phyloP scores from a whole-genome alignment of 305 asterid species.

The Fraxinus sp. region DNA sequence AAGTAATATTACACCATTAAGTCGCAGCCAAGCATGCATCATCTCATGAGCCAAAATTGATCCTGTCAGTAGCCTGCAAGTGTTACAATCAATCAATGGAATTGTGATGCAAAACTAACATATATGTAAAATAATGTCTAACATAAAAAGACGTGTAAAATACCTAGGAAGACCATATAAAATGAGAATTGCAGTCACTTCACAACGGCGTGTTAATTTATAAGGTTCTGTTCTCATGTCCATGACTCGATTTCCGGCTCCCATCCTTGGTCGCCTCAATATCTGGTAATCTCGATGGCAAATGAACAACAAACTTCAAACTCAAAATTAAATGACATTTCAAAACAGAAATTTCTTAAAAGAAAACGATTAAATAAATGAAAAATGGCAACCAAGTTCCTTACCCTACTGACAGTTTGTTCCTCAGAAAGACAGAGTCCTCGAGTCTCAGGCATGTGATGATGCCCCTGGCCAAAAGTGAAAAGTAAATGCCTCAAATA shows the following conservation, averaged over 20 bases:
- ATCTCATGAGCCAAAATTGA: conserved; percentile 60
- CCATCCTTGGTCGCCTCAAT: conserved; percentile 49
- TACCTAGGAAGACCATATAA: conserved; percentile 63
- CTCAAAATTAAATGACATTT: background rate
- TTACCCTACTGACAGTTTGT: conserved; percentile 55
- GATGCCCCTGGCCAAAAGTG: conserved; percentile 45
- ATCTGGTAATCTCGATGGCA: conserved; percentile 30
- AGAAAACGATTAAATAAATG: background rate
- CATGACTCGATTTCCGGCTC: conserved; percentile 41
- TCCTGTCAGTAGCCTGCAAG: conserved; percentile 49
- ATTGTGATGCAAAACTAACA: background rate
- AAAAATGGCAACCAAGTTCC: conserved; percentile 16
- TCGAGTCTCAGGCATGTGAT: conserved; percentile 61
- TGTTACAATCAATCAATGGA: background rate
- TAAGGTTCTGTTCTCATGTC: conserved; percentile 54
- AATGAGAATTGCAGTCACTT: conserved; percentile 59
- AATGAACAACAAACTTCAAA: conserved; percentile 6
- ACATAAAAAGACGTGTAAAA: background rate
- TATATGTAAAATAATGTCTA: background rate
- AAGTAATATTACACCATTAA: conserved; percentile 32
- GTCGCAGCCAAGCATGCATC: conserved; percentile 65
- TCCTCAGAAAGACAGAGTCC: conserved; percentile 63
- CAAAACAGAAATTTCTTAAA: background rate
- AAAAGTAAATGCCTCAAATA: background rate
- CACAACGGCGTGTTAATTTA: conserved; percentile 52